Percentiles rank a stretch among this genome's conserved stretches.
These are phyloP conservation scores for Lycium barbarum DNA, from an alignment of 257 asterid genomes.

Conservation along the genomic window DNA sequence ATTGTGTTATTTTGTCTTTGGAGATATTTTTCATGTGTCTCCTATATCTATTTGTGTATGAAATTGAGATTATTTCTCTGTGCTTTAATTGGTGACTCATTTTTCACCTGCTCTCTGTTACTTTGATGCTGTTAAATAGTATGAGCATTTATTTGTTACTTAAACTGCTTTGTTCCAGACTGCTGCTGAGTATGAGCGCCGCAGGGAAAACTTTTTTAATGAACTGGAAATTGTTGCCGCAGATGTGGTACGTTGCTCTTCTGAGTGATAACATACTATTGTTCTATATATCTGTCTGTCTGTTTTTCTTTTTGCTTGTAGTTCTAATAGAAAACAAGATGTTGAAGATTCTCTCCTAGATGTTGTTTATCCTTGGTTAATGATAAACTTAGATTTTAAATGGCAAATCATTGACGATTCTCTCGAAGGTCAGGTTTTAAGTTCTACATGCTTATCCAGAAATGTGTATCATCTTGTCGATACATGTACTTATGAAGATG, in stretches of 20 bases:
- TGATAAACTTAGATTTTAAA: constrained; percentile 19
- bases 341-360: constrained; percentile 22
- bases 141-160: not conserved
- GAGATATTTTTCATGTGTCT: constrained; percentile 12
- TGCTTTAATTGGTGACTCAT: constrained; percentile 13
- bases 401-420: not conserved
- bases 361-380: not conserved
- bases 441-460: constrained; percentile 19
- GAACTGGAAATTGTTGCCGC: constrained; percentile 89
- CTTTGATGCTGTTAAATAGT: not conserved
- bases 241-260: constrained; percentile 73
- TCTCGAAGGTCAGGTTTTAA: not conserved
- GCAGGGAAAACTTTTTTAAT: constrained; percentile 86
- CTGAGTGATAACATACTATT: not conserved
- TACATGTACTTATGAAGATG: constrained; percentile 14
- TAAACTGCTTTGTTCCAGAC: constrained; percentile 53
- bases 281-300: not conserved
- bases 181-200: constrained; percentile 83
- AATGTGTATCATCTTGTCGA: constrained; percentile 4
- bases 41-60: constrained; percentile 1
- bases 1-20: not conserved
- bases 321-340: not conserved
- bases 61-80: not conserved
- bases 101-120: not conserved
- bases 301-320: not conserved